Evolutionary conservation across 2,329 filamentous ascomycete species (phyloP), one percentile per base, ranked within the genome.

Genomic region (Phaeosphaeriaceae sp.): DNA sequence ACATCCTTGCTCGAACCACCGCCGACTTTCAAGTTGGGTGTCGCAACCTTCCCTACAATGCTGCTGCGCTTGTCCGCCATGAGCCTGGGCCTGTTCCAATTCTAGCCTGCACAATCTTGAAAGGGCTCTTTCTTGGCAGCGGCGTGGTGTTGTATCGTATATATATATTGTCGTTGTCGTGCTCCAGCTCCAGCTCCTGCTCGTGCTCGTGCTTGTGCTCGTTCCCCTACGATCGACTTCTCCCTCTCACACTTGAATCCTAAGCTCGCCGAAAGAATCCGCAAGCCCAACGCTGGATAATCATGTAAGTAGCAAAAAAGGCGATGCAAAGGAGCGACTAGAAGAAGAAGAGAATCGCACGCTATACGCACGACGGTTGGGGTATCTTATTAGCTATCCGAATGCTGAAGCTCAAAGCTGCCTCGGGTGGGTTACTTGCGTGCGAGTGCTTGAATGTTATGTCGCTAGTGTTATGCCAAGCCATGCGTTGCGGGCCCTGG

Each of bases 31-130:
- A 66, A 46, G 52, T 63, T 63, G 17, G 79, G 78, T 30, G 79
- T 79, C 43, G 78, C 80, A 52, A 80, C 75, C 74, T 82, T 85
- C 33, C 76, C 78, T 58, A 77, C 77, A 50, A 77, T 70, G 66
- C 76, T 79, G 66, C 82, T 81, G 61, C 83, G 80, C 76, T 86
- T 86, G 54, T 86, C 83, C 38, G 82, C 79, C 82, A 84, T 84
- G 50, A 17, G 28, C 58, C 35, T 38, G 35, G 42, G 42, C 51
- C 36, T 42, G 58, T 79, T 78, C 74, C 82, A 83, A 44, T 71
- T 76, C 61, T 83, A 80, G 23, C 23, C 11, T 26, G 23, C 23
- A 26, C 23, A 26, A 11, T 35, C 20, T 23, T 17, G 15, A 28
- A n/a, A n/a, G n/a, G n/a, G n/a, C n/a, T n/a, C n/a, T n/a, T 39